Conservation (phyloP, 768 basidiomycete genomes). For the Calocybe cyanea region DNA sequence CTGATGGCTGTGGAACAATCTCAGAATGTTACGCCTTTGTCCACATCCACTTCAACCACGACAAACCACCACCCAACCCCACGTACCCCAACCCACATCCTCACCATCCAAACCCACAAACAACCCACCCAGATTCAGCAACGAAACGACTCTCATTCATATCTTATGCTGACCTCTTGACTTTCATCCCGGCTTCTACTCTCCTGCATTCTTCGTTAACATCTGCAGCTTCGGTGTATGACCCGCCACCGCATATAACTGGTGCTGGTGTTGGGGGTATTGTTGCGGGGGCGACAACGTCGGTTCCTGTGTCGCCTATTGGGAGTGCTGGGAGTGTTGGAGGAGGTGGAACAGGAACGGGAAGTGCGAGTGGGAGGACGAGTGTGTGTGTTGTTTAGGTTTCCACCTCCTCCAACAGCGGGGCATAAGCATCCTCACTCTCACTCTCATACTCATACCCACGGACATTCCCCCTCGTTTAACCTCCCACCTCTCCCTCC, state of each 20-base stretch:
- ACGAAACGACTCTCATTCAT: constrained; percentile 83
- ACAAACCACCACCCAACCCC: no score
- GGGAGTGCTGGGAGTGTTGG: neutral
- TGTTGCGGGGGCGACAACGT: neutral
- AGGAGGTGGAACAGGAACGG: neutral
- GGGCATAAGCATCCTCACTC: no score
- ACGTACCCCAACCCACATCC: no score
- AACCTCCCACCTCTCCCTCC: no score
- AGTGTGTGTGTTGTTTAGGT: no score
- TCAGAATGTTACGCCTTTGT: no score
- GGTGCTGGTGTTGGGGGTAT: constrained; percentile 54
- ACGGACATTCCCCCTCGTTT: no score
- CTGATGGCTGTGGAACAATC: no score
- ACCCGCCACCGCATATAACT: constrained; percentile 75
- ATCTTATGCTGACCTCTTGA: constrained; percentile 81
- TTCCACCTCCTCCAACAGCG: no score
- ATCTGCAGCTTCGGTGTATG: constrained; percentile 46
- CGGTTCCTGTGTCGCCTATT: neutral
- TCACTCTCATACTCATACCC: no score
- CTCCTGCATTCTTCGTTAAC: constrained; percentile 74
- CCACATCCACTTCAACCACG: constrained; percentile 15
- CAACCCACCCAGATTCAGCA: constrained; percentile 26
- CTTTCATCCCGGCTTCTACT: constrained; percentile 69
- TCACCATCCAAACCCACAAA: no score
- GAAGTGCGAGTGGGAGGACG: constrained; percentile 3